Evolutionary conservation across 106 monocot species (phyloP).

Genomic region (Apostasia ramifera): DNA sequence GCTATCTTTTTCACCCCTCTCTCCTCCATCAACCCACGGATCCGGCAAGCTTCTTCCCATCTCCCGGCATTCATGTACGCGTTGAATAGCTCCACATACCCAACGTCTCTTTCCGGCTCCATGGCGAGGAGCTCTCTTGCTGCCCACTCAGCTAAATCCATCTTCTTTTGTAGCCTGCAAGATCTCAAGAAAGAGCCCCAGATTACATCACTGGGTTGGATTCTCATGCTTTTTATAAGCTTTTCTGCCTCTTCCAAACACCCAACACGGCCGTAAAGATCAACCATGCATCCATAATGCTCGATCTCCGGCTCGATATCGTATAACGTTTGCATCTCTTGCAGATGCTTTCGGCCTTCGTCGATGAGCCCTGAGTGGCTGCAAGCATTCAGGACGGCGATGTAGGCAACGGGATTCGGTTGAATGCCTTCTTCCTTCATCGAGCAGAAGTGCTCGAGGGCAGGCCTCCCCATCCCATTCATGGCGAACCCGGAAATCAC

Average conservation of each 20-base stretch:
- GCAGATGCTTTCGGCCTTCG: constrained; percentile 41
- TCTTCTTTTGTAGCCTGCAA: constrained; percentile 48
- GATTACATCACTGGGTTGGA: constrained; percentile 57
- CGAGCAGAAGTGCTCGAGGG: constrained; percentile 42
- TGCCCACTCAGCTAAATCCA: constrained; percentile 39
- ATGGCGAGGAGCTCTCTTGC: constrained; percentile 35
- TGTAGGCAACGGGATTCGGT: constrained; percentile 56
- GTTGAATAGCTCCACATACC: constrained; percentile 61
- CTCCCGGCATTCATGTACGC: constrained; percentile 47
- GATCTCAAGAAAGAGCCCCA: constrained; percentile 69
- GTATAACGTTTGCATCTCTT: constrained; percentile 45
- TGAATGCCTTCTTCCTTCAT: constrained; percentile 46
- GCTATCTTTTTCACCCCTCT: constrained; percentile 51
- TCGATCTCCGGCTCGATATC: constrained; percentile 67
- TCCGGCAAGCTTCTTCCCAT: constrained; percentile 31
- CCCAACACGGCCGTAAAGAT: constrained; percentile 51
- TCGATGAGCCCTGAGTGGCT: constrained; percentile 64
- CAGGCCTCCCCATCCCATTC: constrained; percentile 52
- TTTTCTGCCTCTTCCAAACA: constrained; percentile 51
- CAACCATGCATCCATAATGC: constrained; percentile 87
- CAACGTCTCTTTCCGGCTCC: constrained; percentile 54
- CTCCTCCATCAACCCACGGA: constrained; percentile 57
- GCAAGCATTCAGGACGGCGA: constrained; percentile 68
- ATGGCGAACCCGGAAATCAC: constrained; percentile 61
- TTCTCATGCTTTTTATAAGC: constrained; percentile 56